Conservation (phyloP, 2,329 filamentous ascomycete species). For the Ilyonectria robusta region DNA sequence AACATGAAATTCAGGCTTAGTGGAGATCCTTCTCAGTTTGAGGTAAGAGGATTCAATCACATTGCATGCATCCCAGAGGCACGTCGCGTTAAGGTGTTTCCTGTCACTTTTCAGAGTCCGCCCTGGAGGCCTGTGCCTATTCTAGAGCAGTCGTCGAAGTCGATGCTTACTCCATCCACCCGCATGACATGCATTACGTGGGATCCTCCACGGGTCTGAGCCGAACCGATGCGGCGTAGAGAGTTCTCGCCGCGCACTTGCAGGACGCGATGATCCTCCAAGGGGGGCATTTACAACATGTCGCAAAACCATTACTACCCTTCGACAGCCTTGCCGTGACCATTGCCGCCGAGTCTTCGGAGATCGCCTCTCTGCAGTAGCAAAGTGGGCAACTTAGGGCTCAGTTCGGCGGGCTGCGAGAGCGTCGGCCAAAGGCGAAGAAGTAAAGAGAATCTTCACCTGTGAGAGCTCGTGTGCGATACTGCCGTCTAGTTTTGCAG, state of each 20-base stretch:
- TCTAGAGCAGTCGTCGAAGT: conserved; percentile 24
- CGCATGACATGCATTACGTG: conserved; percentile 17
- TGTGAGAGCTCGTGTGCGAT: conserved; percentile 32
- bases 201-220: conserved; percentile 21
- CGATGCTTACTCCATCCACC: conserved; percentile 18
- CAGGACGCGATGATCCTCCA: conserved; percentile 16
- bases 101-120: conserved; percentile 22
- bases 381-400: conserved; percentile 23
- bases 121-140: conserved; percentile 2
- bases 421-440: conserved; percentile 24
- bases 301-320: conserved; percentile 17
- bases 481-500: conserved; percentile 20
- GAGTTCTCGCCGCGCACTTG: conserved; percentile 35
- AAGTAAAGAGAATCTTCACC: conserved; percentile 23
- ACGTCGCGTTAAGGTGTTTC: conserved; percentile 3
- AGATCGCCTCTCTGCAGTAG: conserved; percentile 26
- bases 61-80: conserved; percentile 20
- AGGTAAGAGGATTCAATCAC: conserved; percentile 25
- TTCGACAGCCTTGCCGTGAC: conserved; percentile 23
- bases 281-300: conserved; percentile 16
- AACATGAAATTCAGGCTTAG: conserved; percentile 24
- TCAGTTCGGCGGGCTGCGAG: conserved; percentile 25
- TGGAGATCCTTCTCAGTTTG: conserved; percentile 22
- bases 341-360: conserved; percentile 14
- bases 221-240: conserved; percentile 31